Evolutionary conservation across 768 basidiomycete genomes (phyloP), one percentile per base, ranked within the genome.

Genomic region (Termitomyces sp.): DNA sequence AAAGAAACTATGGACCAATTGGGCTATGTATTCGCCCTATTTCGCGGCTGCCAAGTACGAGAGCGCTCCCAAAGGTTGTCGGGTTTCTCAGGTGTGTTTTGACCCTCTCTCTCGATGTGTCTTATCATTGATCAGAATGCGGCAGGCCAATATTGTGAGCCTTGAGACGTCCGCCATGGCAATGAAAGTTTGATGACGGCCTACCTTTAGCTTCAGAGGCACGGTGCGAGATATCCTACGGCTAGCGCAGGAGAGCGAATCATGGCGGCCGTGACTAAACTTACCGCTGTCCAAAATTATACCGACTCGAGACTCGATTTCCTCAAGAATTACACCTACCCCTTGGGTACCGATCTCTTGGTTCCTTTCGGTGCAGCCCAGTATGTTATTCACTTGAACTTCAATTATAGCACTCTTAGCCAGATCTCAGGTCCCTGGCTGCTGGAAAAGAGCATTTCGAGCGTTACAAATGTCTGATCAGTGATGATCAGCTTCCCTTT

Each of bases 161-260:
- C 19, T 4, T 21, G 53, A 40, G 28, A n/a, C 23, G 5, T 8
- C 5, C 6, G 9, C 26, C 10, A 38, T 28, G 41, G 17, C 9
- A 31, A 30, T 26, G 21, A 30, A 12, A 9, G 7, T 41, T 30
- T 47, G 44, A 55, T 28, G n/a, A 12, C 7, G 6, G 33, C 50
- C 43, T 55, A 15, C 30, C n/a, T 46, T 15, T 51, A 92, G 90
- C 72, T 94, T 9, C 86, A 92, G 70, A 77, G 91, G 11, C 91
- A 94, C 64, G 91, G 90, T 3, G 83, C 89, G 1, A 82, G 91
- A 33, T 92, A 77, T 62, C 91, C 91, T 0, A 92, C 90, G 0
- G 61, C 66, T 0, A 74, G 75, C 1, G 76, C 80, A 10, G 66
- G 75, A 1, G 61, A 63, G 10, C 54, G 59, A 30, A 87, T 88